phyloP scores from a whole-genome alignment of 495 filamentous ascomycete species.

The Penicillium lividum region DNA sequence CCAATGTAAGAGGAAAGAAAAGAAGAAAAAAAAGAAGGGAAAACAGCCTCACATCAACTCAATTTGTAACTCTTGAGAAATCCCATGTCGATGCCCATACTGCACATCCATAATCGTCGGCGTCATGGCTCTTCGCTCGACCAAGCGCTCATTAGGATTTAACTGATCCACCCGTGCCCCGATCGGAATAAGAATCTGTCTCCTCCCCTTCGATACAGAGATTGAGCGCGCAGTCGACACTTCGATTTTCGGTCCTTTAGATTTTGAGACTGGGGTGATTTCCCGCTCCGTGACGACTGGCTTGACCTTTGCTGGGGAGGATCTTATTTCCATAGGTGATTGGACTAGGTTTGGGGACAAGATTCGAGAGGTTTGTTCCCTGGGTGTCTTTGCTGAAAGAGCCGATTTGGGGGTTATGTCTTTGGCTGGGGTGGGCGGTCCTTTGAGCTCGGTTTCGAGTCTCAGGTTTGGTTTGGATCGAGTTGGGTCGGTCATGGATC shows the following conservation, averaged over 20 bases:
- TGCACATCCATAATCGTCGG: slow-evolving; percentile 34
- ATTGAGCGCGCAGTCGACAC: slow-evolving; percentile 45
- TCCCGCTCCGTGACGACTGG: slow-evolving; percentile 3
- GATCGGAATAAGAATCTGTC: slow-evolving; percentile 41
- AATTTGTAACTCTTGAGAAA: slow-evolving; percentile 41
- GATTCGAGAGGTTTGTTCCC: neutral
- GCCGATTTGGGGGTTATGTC: slow-evolving; percentile 1
- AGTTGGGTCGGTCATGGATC: neutral
- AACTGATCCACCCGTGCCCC: slow-evolving; percentile 27
- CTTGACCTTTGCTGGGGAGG: neutral
- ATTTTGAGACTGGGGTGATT: neutral
- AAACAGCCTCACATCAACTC: slow-evolving; percentile 29
- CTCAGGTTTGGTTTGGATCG: neutral
- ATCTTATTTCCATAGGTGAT: neutral
- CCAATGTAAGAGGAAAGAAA: neutral
- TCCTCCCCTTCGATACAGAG: slow-evolving; percentile 40
- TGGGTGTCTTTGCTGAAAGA: neutral
- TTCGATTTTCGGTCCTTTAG: slow-evolving; percentile 31
- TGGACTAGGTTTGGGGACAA: neutral
- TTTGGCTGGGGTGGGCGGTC: slow-evolving; percentile 15
- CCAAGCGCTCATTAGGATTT: slow-evolving; percentile 29
- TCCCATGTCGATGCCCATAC: slow-evolving; percentile 34
- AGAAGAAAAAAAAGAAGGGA: neutral
- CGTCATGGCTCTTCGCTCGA: slow-evolving; percentile 25
- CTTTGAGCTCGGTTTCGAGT: slow-evolving; percentile 1